phyloP scores from a whole-genome alignment of 1,139 yeast species.

The Magnusiomyces paraingens region DNA sequence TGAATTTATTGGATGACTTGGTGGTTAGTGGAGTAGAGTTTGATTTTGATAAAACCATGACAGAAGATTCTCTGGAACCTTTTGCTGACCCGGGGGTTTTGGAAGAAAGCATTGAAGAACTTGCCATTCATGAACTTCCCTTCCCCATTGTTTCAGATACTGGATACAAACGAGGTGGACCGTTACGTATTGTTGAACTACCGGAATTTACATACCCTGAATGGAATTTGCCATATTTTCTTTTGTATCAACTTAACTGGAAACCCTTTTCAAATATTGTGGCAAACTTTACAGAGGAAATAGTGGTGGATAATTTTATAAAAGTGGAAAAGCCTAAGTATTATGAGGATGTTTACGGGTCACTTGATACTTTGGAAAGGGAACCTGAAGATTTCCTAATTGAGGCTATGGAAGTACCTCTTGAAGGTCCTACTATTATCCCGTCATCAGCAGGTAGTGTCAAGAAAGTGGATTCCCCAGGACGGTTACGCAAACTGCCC shows the following conservation, averaged over 20 bases:
- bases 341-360: slow-evolving; percentile 1
- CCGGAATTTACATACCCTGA: slow-evolving; percentile 8
- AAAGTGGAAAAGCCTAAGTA: neutral
- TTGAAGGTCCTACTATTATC: neutral
- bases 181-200: neutral
- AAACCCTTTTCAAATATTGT: slow-evolving; percentile 12
- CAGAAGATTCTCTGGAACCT: neutral
- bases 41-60: neutral
- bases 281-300: slow-evolving; percentile 2
- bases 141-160: slow-evolving; percentile 6
- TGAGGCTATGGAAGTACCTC: neutral
- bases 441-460: neutral
- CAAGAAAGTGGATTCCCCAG: neutral
- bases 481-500: neutral
- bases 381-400: neutral
- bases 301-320: neutral
- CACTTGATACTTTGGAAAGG: neutral
- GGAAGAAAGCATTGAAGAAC: slow-evolving; percentile 7
- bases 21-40: neutral
- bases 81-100: slow-evolving; percentile 4
- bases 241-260: slow-evolving; percentile 13
- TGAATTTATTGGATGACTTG: neutral
- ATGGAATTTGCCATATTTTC: slow-evolving; percentile 12
- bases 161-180: neutral
- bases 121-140: slow-evolving; percentile 9